Evolutionary conservation across 2,329 filamentous ascomycete genomes (phyloP), one percentile per base, ranked within the genome.

Genomic region (Furcasterigmium sp.): DNA sequence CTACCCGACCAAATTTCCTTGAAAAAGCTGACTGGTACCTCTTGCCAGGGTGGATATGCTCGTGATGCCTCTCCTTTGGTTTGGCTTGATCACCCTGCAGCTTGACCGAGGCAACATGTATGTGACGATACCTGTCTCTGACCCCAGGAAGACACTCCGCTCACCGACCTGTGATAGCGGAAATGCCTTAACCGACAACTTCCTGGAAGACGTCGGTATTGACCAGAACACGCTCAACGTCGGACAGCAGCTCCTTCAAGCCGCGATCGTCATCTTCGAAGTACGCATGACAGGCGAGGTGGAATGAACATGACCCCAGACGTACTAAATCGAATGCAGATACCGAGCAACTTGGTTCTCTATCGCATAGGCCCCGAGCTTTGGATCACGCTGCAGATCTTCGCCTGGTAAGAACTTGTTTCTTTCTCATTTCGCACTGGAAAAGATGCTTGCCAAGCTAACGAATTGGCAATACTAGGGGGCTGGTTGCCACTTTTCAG

Each of bases 211-310:
- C 49, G 63, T 78, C 15, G 56, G 63, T 14, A 67, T 78, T 46
- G 65, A 63, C 3, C 72, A 73, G 5, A 67, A 76, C 46, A 66
- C 76, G 47, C 68, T 75, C 55, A 77, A 77, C 37, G 56, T 75
- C 25, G 73, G 73, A 3, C 66, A 72, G 19, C 70, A 75, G 45
- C 59, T 77, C 45, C 59, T 76, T 1, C 74, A 70, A 0, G 60
- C 71, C 2, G 70, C 69, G 4, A 73, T 74, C 30, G 68, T 74
- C 4, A 52, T 73, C 4, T 56, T 62, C 11, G 64, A 73, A 45
- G 56, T 57, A 29, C 30, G 46, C 23, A n/a, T n/a, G n/a, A n/a
- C n/a, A n/a, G n/a, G n/a, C n/a, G n/a, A n/a, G n/a, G n/a, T n/a
- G n/a, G n/a, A n/a, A n/a, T n/a, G n/a, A n/a, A n/a, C n/a, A n/a